A percentile compares a stretch with the other conserved stretches of the same genome.
Evolutionary conservation across 768 basidiomycete genomes (phyloP).

Genomic region (Serendipita indica): DNA sequence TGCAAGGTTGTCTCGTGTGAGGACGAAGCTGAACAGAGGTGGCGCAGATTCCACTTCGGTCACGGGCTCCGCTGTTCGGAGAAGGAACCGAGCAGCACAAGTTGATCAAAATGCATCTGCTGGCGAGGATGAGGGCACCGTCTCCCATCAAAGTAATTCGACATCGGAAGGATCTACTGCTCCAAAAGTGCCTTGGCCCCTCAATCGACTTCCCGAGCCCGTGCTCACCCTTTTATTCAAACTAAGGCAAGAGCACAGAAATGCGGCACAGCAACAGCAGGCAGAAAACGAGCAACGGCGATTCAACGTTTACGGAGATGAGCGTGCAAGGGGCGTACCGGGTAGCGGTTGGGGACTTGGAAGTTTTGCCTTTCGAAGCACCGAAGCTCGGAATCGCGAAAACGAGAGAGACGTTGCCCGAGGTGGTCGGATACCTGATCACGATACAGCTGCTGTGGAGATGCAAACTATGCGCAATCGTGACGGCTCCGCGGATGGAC

Average conservation of each 20-base stretch:
- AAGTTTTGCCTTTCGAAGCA: slow-evolving; percentile 1
- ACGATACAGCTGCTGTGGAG: background rate
- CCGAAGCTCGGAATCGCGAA: background rate
- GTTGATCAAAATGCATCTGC: no score
- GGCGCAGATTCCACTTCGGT: no score
- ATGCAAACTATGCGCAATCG: background rate
- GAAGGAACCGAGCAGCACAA: no score
- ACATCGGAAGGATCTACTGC: no score
- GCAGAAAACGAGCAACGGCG: slow-evolving; percentile 1
- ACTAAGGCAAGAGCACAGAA: background rate
- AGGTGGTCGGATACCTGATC: background rate
- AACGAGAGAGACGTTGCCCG: no score
- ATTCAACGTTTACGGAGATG: background rate
- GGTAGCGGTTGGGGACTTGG: background rate
- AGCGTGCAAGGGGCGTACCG: background rate
- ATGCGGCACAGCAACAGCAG: background rate
- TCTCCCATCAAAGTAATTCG: no score
- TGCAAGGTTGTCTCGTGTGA: background rate
- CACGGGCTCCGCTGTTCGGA: no score
- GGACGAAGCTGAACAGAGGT: background rate
- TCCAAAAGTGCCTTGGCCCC: no score
- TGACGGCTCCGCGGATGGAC: background rate
- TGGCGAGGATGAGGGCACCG: no score
- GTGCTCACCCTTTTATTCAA: background rate
- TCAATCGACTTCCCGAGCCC: background rate